phyloP scores from a whole-genome alignment of 1,284 basidiomycete species.

The Bjerkandera adusta region DNA sequence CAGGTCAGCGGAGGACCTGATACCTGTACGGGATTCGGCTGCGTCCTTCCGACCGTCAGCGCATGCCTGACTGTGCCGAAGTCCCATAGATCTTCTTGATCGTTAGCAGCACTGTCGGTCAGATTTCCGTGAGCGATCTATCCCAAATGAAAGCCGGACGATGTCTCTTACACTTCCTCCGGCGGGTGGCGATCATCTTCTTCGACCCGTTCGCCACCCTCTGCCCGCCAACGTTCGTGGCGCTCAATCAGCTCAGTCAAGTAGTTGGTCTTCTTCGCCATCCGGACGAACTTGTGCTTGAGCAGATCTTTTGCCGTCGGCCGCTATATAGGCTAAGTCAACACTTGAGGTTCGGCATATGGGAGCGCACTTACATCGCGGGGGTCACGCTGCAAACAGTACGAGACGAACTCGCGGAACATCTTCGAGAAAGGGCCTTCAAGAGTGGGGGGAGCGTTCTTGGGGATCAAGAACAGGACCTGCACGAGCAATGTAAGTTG shows the following conservation, averaged over 20 bases:
- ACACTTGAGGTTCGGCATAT: not conserved
- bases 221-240: constrained; percentile 91
- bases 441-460: constrained; percentile 91
- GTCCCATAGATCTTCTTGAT: constrained; percentile 90
- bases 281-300: constrained; percentile 94
- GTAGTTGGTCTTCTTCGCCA: constrained; percentile 92
- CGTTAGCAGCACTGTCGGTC: constrained; percentile 46
- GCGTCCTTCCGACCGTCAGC: constrained; percentile 61
- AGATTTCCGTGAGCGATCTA: not conserved
- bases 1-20: constrained; percentile 71
- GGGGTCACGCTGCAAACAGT: constrained; percentile 93
- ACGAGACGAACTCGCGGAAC: constrained; percentile 92
- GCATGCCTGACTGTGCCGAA: constrained; percentile 86
- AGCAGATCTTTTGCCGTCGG: constrained; percentile 93
- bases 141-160: not conserved
- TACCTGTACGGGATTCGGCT: constrained; percentile 48
- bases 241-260: constrained; percentile 95
- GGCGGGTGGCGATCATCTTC: constrained; percentile 65
- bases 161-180: constrained; percentile 53
- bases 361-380: constrained; percentile 61
- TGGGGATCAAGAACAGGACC: constrained; percentile 97
- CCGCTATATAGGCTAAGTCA: constrained; percentile 48
- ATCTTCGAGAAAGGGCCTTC: constrained; percentile 88
- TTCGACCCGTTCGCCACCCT: constrained; percentile 76
- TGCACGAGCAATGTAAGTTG: constrained; percentile 27